Conservation (phyloP, 202 grass and related monocot species). For the Musa balbisiana region DNA sequence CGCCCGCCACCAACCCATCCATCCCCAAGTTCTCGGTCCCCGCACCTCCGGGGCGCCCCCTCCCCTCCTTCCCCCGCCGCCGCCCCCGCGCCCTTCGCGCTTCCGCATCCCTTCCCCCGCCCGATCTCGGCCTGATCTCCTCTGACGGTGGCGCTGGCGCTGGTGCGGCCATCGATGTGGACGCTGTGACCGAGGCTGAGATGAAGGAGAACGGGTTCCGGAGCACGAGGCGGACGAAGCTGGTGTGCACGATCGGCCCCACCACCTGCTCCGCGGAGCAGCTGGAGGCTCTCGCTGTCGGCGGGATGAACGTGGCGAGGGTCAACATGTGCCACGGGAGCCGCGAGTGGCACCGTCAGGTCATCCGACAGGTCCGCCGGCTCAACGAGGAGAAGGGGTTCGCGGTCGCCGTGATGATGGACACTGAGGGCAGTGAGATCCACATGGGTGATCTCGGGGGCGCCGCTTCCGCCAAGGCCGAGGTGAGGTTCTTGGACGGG, state of each 20-base stretch:
- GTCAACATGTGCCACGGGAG: conserved; percentile 23
- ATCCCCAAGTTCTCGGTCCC: not conserved
- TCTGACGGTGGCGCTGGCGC: not conserved
- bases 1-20: not conserved
- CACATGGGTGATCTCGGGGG: conserved; percentile 22
- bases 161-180: conserved; percentile 9
- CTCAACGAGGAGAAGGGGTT: conserved; percentile 26
- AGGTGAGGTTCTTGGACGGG: not conserved
- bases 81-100: not conserved
- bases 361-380: conserved; percentile 15
- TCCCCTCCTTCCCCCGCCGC: not conserved
- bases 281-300: conserved; percentile 22
- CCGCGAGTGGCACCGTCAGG: conserved; percentile 14
- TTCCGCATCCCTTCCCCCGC: not conserved
- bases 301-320: conserved; percentile 19
- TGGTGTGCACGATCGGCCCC: conserved; percentile 19
- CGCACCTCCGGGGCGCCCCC: too few relatives aligned
- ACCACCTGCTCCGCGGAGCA: conserved; percentile 17
- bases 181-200: conserved; percentile 21
- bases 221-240: conserved; percentile 21
- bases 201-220: conserved; percentile 24
- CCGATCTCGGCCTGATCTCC: not conserved
- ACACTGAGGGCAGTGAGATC: conserved; percentile 22
- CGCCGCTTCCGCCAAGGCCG: conserved; percentile 18
- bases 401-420: conserved; percentile 21